phyloP scores from a whole-genome alignment of 768 basidiomycete species.

The Leccinum variicolor region DNA sequence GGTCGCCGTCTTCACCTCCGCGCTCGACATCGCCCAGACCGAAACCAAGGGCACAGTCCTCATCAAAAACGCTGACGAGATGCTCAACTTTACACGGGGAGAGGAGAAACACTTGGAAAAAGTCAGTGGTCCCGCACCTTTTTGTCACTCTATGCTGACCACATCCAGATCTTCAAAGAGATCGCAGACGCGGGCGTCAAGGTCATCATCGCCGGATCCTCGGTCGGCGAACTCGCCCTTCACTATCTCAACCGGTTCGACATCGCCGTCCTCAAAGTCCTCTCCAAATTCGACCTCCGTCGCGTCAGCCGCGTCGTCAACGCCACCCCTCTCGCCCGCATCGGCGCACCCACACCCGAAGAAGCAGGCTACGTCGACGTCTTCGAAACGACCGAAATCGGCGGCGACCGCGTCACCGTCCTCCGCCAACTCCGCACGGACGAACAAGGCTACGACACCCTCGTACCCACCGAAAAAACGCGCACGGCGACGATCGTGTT shows the following conservation, averaged over 20 bases:
- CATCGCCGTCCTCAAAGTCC: slow-evolving; percentile 94
- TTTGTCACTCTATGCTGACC: not conserved
- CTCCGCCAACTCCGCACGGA: slow-evolving; percentile 76
- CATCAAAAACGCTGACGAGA: slow-evolving; percentile 91
- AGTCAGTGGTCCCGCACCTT: slow-evolving; percentile 31
- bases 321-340: slow-evolving; percentile 92
- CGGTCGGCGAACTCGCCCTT: slow-evolving; percentile 91
- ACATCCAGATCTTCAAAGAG: slow-evolving; percentile 87
- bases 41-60: slow-evolving; percentile 99
- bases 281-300: slow-evolving; percentile 97
- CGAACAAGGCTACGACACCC: slow-evolving; percentile 55
- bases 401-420: slow-evolving; percentile 97
- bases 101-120: slow-evolving; percentile 98
- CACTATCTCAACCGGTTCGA: slow-evolving; percentile 94
- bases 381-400: slow-evolving; percentile 94
- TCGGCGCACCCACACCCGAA: slow-evolving; percentile 94
- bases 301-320: slow-evolving; percentile 92
- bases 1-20: slow-evolving; percentile 93
- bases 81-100: slow-evolving; percentile 94
- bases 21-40: slow-evolving; percentile 91
- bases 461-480: slow-evolving; percentile 61
- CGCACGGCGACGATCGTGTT: slow-evolving; percentile 92
- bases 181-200: slow-evolving; percentile 95
- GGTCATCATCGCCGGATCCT: slow-evolving; percentile 89
- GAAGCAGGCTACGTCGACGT: slow-evolving; percentile 94